Percentiles rank a stretch among this genome's conserved stretches.
These are phyloP conservation scores for Mycena amicta DNA, from an alignment of 768 basidiomycete genomes.

Conservation along the genomic window DNA sequence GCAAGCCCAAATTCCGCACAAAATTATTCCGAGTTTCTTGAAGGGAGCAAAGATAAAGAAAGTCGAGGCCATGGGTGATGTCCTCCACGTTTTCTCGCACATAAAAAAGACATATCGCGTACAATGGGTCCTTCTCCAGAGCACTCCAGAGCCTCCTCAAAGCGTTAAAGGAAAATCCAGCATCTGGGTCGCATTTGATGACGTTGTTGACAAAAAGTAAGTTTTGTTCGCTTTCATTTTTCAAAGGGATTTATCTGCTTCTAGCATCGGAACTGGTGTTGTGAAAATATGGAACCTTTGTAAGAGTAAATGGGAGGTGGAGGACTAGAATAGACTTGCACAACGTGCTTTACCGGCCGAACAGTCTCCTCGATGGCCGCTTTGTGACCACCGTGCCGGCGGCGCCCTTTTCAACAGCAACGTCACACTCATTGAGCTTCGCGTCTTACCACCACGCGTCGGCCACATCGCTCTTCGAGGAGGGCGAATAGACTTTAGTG, in stretches of 20 bases:
- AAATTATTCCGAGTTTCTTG: slow-evolving; percentile 45
- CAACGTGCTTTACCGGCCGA: neutral
- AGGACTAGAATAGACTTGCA: slow-evolving; percentile 2
- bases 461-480: too few species aligned
- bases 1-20: slow-evolving; percentile 34
- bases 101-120: slow-evolving; percentile 84
- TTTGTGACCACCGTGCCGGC: too few species aligned
- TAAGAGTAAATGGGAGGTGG: slow-evolving; percentile 48
- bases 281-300: slow-evolving; percentile 72
- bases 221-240: slow-evolving; percentile 27
- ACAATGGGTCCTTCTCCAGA: slow-evolving; percentile 70
- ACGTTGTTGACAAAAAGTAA: slow-evolving; percentile 65
- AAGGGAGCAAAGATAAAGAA: slow-evolving; percentile 40
- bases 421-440: neutral
- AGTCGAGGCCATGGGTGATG: slow-evolving; percentile 59
- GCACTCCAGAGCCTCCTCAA: slow-evolving; percentile 51
- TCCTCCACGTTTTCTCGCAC: slow-evolving; percentile 87
- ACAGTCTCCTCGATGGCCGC: neutral
- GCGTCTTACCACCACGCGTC: neutral
- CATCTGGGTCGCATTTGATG: slow-evolving; percentile 56
- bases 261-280: slow-evolving; percentile 74
- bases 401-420: neutral
- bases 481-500: slow-evolving; percentile 26
- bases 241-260: neutral
- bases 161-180: slow-evolving; percentile 16